Evolutionary conservation across 805 yeast genomes (phyloP).

Genomic region (Teunomyces funiuensis): DNA sequence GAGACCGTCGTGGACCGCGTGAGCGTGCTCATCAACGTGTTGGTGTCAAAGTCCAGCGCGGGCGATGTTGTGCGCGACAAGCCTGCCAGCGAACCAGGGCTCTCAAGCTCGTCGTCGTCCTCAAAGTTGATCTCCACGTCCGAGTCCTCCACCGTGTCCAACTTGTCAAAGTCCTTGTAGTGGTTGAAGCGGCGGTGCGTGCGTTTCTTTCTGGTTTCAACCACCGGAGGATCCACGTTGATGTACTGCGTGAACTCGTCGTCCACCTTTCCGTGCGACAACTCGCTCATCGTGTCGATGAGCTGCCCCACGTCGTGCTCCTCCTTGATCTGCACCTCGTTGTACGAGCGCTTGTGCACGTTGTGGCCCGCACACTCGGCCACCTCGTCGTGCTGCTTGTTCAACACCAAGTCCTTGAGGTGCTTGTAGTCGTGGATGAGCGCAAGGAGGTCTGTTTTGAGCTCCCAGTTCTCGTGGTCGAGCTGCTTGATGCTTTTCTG

Average conservation of each 20-base stretch:
- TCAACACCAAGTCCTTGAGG: conserved; percentile 30
- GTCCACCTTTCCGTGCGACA: conserved; percentile 18
- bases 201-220: conserved; percentile 7
- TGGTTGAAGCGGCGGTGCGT: conserved; percentile 10
- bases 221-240: background rate
- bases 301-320: conserved; percentile 25
- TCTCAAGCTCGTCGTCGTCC: conserved; percentile 22
- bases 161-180: conserved; percentile 16
- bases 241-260: conserved; percentile 2
- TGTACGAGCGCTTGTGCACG: conserved; percentile 19
- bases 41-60: conserved; percentile 27
- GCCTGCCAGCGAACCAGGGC: conserved; percentile 18
- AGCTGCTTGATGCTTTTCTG: conserved; percentile 10
- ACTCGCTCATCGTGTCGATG: conserved; percentile 27
- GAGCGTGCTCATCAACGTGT: conserved; percentile 38
- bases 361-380: conserved; percentile 7
- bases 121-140: conserved; percentile 26
- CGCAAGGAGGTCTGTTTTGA: conserved; percentile 34
- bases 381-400: conserved; percentile 5
- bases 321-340: conserved; percentile 19
- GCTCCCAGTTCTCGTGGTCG: conserved; percentile 33
- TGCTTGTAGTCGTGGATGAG: conserved; percentile 42
- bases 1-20: conserved; percentile 44
- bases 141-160: conserved; percentile 16
- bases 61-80: conserved; percentile 43